Conservation (phyloP, 805 yeast genomes). For the Groenewaldozyma salmanticensis region DNA sequence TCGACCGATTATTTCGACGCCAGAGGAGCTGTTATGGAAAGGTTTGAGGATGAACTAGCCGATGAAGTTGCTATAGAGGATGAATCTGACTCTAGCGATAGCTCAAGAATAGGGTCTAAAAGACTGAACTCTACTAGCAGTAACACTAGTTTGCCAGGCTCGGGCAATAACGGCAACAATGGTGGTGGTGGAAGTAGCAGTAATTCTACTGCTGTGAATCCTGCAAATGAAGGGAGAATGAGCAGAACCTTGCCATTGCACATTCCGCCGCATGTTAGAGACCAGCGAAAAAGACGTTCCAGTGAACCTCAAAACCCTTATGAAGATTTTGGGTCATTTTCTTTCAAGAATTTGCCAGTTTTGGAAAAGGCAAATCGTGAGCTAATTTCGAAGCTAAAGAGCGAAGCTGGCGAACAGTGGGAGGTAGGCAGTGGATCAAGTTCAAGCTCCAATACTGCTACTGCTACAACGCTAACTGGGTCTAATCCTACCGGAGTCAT, state of each 20-base stretch:
- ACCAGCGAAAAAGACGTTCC: constrained; percentile 56
- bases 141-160: constrained; percentile 4
- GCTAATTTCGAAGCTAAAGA: constrained; percentile 75
- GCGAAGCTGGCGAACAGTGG: constrained; percentile 54
- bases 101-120: constrained; percentile 25
- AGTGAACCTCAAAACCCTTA: constrained; percentile 51
- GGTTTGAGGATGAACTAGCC: constrained; percentile 42
- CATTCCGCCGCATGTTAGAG: constrained; percentile 50
- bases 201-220: constrained; percentile 15
- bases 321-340: constrained; percentile 78
- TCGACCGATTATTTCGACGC: constrained; percentile 84
- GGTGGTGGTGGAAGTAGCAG: constrained; percentile 26
- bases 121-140: constrained; percentile 6
- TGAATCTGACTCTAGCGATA: constrained; percentile 18
- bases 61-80: constrained; percentile 10
- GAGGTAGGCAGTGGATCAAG: background rate
- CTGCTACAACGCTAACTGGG: background rate
- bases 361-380: constrained; percentile 91
- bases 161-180: constrained; percentile 2
- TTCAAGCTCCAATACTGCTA: background rate
- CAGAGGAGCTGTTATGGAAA: constrained; percentile 73
- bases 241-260: constrained; percentile 32
- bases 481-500: background rate
- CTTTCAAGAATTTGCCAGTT: constrained; percentile 79
- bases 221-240: constrained; percentile 3